Base-by-base conservation (phyloP, 805 yeast genomes). In the Nakazawaea sp. region DNA sequence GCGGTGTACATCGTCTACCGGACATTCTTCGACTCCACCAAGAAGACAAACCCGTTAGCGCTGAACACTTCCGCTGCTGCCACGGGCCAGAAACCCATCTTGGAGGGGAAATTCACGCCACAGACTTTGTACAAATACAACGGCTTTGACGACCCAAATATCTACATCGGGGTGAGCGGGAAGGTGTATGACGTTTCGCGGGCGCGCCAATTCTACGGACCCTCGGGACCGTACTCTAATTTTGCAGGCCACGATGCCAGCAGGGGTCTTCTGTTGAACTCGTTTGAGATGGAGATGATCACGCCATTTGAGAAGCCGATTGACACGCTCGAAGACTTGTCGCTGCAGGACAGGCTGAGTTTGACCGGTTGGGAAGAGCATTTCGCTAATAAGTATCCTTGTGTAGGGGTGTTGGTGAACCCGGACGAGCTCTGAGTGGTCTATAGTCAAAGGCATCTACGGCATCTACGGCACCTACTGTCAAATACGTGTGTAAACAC, bases 181-280 rank as follows among this genome's bases (percentile, higher is more conserved):
- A 79, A 70, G 18, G 95, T 90, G 3, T 90, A 72, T 51, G 96
- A 90, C 52, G 95, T 87, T 16, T 65, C 85, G 4, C 64, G 67
- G 9, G 95, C 95, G 0, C 74, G 89, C 45, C 72, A 74, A 32
- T 89, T 90, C 55, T 90, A 90, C 58, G 97, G 97, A 0, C 97
- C 97, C 5, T 85, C 90, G 21, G 97, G 97, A 0, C 95, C 96
- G 0, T 90, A 90, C 60, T 78, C 84, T 30, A 86, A 84, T 53
- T 90, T 90, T 67, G 97, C 97, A 1, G 97, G 97, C 2, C 81
- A 85, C 47, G 97, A 90, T 61, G 97, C 97, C 3, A 81, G 94
- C 1, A 68, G 97, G 46, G 97, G 97, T 0, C 70, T 90, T 39
- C 96, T 96, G 1, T 64, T 74, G 49, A 89, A 88, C 58, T 83